Conservation (phyloP, 2,329 filamentous ascomycete genomes). For the Sporothrix mexicana region DNA sequence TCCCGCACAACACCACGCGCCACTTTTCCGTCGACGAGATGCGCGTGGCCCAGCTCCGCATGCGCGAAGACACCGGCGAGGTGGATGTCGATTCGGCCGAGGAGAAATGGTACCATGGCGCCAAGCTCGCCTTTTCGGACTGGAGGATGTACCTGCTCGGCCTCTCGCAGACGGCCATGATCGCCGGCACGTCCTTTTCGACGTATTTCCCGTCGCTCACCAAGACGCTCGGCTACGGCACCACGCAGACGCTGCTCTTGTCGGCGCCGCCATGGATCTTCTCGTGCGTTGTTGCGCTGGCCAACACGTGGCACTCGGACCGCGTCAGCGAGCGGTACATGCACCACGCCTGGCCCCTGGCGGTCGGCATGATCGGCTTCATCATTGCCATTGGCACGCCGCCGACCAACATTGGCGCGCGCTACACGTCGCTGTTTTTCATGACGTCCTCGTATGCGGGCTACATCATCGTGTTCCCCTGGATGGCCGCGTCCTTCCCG, state of each 20-base stretch:
- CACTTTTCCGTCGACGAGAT: conserved; percentile 64
- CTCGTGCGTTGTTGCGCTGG: conserved; percentile 42
- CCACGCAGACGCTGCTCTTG: conserved; percentile 52
- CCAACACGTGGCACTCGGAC: conserved; percentile 60
- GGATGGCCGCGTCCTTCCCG: conserved; percentile 57
- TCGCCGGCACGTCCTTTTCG: conserved; percentile 48
- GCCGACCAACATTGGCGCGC: conserved; percentile 60
- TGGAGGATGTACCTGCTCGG: conserved; percentile 52
- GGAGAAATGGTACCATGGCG: conserved; percentile 53
- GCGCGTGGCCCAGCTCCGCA: conserved; percentile 58
- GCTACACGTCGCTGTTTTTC: conserved; percentile 66
- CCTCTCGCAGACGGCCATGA: conserved; percentile 7
- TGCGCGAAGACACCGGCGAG: conserved; percentile 63
- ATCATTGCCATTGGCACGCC: conserved; percentile 28
- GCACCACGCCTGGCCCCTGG: conserved; percentile 55
- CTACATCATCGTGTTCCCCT: conserved; percentile 54
- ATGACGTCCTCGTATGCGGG: conserved; percentile 61
- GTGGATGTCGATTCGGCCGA: conserved; percentile 56
- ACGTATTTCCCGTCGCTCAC: conserved; percentile 44
- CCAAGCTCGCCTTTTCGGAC: conserved; percentile 63
- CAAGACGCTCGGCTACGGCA: conserved; percentile 42
- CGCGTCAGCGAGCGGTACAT: conserved; percentile 63
- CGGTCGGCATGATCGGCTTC: conserved; percentile 22
- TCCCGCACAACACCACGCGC: conserved; percentile 55
- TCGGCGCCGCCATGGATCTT: conserved; percentile 55